phyloP scores from a whole-genome alignment of 495 filamentous ascomycete species.

The Collariella sp. region DNA sequence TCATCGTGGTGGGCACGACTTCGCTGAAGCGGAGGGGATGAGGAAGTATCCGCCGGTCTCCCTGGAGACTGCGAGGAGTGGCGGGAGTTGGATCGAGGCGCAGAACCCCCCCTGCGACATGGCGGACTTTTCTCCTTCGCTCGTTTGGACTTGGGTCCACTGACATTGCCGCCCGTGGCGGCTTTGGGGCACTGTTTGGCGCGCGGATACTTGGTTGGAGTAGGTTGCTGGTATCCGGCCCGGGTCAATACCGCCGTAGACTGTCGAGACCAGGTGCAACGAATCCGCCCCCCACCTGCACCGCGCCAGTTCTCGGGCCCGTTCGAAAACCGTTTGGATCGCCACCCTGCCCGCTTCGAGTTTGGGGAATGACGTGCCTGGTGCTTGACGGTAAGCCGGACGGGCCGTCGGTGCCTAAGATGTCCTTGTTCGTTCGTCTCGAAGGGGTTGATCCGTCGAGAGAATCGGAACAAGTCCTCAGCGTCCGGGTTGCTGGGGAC shows the following conservation, averaged over 20 bases:
- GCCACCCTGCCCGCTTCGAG: slow-evolving; percentile 24
- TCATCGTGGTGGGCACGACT: slow-evolving; percentile 21
- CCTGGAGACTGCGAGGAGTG: slow-evolving; percentile 25
- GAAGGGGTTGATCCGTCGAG: not conserved
- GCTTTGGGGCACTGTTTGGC: slow-evolving; percentile 12
- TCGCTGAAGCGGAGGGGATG: slow-evolving; percentile 23
- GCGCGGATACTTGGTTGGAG: slow-evolving; percentile 14
- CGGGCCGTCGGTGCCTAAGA: not conserved
- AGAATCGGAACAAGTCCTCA: not conserved
- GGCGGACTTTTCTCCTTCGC: slow-evolving; percentile 50
- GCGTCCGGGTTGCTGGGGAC: not conserved
- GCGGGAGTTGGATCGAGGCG: slow-evolving; percentile 40
- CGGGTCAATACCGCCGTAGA: slow-evolving; percentile 18
- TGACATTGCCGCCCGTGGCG: slow-evolving; percentile 44
- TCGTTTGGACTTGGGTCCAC: slow-evolving; percentile 38
- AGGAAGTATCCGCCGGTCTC: slow-evolving; percentile 18
- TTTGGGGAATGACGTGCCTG: not conserved
- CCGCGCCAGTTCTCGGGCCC: slow-evolving; percentile 19
- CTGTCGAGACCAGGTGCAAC: slow-evolving; percentile 14
- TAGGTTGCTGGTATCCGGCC: slow-evolving; percentile 28
- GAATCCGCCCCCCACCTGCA: slow-evolving; percentile 18
- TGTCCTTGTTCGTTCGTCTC: no score
- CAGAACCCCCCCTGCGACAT: slow-evolving; percentile 52
- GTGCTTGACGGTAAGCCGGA: slow-evolving; percentile 2
- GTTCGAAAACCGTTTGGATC: slow-evolving; percentile 23